Percentiles rank a stretch among this genome's conserved stretches.
Conservation (phyloP, 306 rosid species). For the Senna siamea region DNA sequence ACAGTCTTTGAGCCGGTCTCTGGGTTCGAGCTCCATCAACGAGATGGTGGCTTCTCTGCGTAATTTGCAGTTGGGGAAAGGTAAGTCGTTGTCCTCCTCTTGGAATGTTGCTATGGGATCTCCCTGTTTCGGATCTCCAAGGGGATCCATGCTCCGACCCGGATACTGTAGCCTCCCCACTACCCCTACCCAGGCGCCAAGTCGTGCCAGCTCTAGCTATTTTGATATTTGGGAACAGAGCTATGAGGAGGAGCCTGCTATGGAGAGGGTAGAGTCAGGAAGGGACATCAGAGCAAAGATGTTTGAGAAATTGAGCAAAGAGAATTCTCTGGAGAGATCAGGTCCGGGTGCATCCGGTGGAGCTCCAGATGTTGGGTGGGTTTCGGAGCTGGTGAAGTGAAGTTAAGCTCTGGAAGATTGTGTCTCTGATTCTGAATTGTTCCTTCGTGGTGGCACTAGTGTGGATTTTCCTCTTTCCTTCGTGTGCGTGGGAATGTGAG, state of each 20-base stretch:
- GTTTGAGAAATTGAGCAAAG: conserved; percentile 86
- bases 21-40: conserved; percentile 51
- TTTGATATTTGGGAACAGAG: conserved; percentile 56
- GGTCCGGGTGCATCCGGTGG: conserved; percentile 30
- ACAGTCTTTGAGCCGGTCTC: conserved; percentile 55
- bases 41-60: conserved; percentile 77
- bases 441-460: too few relatives aligned
- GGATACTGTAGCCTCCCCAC: conserved; percentile 77
- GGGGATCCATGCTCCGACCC: conserved; percentile 69
- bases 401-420: neutral
- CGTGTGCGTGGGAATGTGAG: too few relatives aligned
- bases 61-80: conserved; percentile 71
- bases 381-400: conserved; percentile 71
- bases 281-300: conserved; percentile 70
- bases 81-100: conserved; percentile 61
- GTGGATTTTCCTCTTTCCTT: too few relatives aligned
- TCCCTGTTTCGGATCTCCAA: conserved; percentile 64
- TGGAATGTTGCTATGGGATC: conserved; percentile 63
- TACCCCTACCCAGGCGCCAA: conserved; percentile 65
- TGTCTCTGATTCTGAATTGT: neutral
- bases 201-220: conserved; percentile 41
- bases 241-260: conserved; percentile 74
- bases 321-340: conserved; percentile 60
- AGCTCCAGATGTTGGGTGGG: conserved; percentile 80
- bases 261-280: conserved; percentile 97